Conservation (phyloP, 768 basidiomycete genomes). For the Tricholoma sp. region DNA sequence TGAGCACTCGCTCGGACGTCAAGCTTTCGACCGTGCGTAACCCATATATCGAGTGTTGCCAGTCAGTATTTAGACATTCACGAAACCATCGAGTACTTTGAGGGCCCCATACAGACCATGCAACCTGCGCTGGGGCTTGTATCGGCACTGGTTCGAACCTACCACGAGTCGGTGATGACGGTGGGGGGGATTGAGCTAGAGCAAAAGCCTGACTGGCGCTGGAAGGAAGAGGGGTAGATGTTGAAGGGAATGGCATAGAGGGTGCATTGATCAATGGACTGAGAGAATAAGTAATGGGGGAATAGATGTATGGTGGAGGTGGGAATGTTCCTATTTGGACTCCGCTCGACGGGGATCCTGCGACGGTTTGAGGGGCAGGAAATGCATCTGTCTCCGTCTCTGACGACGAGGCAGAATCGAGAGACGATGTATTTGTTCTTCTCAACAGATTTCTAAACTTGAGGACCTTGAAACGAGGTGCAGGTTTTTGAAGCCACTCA, state of each 20-base stretch:
- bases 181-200: not conserved
- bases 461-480: conserved; percentile 4
- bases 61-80: conserved; percentile 44
- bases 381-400: conserved; percentile 2
- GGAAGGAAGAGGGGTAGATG: not conserved
- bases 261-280: conserved; percentile 3
- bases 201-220: not conserved
- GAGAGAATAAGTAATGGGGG: conserved; percentile 1
- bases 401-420: not conserved
- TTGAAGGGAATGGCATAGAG: conserved; percentile 2
- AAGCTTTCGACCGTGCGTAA: conserved; percentile 45
- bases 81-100: conserved; percentile 49
- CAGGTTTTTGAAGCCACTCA: conserved; percentile 8
- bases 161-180: not conserved
- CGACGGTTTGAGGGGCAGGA: not conserved
- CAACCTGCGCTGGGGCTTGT: conserved; percentile 20
- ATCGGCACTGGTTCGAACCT: not conserved
- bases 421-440: not conserved
- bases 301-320: conserved; percentile 2
- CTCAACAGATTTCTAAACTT: conserved; percentile 1
- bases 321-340: not conserved
- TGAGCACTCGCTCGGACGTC: conserved; percentile 5
- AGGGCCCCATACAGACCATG: conserved; percentile 51
- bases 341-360: not conserved
- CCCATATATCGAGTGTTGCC: conserved; percentile 52